Evolutionary conservation across 495 filamentous ascomycete genomes (phyloP).

Genomic region (Rhypophila decipiens): DNA sequence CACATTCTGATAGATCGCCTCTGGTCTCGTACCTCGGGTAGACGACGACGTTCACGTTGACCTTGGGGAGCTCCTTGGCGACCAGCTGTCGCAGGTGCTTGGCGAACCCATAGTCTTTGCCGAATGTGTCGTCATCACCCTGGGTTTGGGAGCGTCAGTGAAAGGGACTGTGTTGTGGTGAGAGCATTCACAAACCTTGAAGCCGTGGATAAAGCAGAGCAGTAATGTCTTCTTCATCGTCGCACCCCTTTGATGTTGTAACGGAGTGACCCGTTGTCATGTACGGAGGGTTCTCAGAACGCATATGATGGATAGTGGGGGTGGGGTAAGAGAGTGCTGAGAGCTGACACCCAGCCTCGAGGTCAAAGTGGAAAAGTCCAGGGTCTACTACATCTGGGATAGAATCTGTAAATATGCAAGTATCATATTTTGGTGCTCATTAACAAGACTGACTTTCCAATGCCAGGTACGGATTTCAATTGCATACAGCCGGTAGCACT

Average conservation of each 20-base stretch:
- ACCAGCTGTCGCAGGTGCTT: slow-evolving; percentile 66
- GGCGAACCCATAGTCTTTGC: slow-evolving; percentile 55
- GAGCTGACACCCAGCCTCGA: too few relatives aligned
- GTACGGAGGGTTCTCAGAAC: background rate
- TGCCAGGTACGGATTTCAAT: too few relatives aligned
- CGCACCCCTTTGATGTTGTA: slow-evolving; percentile 26
- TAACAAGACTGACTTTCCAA: too few relatives aligned
- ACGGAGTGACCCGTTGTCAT: background rate
- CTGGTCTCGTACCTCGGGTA: slow-evolving; percentile 93
- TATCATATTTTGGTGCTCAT: too few relatives aligned
- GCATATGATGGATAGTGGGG: too few relatives aligned
- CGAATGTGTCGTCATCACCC: slow-evolving; percentile 89
- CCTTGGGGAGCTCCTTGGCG: slow-evolving; percentile 62
- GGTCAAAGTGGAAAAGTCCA: too few relatives aligned
- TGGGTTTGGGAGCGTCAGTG: slow-evolving; percentile 22
- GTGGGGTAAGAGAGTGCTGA: too few relatives aligned
- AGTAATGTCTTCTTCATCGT: slow-evolving; percentile 85
- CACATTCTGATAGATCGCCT: slow-evolving; percentile 77
- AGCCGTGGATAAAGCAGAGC: slow-evolving; percentile 92
- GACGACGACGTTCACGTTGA: slow-evolving; percentile 61
- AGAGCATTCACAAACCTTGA: slow-evolving; percentile 61
- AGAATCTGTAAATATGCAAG: too few relatives aligned
- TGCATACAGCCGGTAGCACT: too few relatives aligned
- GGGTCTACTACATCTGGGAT: too few relatives aligned
- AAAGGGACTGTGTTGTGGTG: background rate